phyloP scores from a whole-genome alignment of 768 basidiomycete genomes.

The Agaricus subrufescens region DNA sequence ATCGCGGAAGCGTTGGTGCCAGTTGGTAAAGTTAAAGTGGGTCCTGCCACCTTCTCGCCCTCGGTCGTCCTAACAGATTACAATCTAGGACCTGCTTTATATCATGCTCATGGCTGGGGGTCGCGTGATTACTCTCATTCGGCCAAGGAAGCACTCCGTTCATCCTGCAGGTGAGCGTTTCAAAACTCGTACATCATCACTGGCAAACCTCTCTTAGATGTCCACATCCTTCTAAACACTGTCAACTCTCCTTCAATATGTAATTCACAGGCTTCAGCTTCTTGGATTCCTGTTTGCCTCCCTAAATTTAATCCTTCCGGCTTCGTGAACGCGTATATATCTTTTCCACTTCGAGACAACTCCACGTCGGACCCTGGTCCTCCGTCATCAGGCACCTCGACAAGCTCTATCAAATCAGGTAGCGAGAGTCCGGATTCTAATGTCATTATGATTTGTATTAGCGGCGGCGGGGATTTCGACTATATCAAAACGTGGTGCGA shows the following conservation, averaged over 20 bases:
- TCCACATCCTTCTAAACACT: conserved; percentile 91
- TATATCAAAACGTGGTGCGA: conserved; percentile 76
- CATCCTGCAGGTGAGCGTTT: conserved; percentile 75
- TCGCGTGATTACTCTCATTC: conserved; percentile 78
- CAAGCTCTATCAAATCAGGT: conserved; percentile 1
- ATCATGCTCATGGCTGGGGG: conserved; percentile 78
- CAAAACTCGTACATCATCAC: neutral
- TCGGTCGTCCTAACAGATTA: neutral
- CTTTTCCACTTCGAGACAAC: conserved; percentile 53
- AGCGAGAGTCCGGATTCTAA: neutral
- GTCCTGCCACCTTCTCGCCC: conserved; percentile 7
- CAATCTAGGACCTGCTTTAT: conserved; percentile 79
- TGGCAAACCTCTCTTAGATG: conserved; percentile 42
- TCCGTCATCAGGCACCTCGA: conserved; percentile 11
- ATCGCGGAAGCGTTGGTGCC: conserved; percentile 83
- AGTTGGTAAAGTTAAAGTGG: conserved; percentile 72
- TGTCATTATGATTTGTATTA: conserved; percentile 75
- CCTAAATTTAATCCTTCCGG: conserved; percentile 89
- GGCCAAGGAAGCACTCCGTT: conserved; percentile 92
- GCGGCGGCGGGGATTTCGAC: conserved; percentile 81
- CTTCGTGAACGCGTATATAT: conserved; percentile 90
- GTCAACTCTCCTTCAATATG: conserved; percentile 76
- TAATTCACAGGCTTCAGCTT: conserved; percentile 75
- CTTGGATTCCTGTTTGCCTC: conserved; percentile 94
- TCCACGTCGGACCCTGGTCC: conserved; percentile 14